Conservation (phyloP, 148 eudicot genomes). For the Fagopyrum esculentum region DNA sequence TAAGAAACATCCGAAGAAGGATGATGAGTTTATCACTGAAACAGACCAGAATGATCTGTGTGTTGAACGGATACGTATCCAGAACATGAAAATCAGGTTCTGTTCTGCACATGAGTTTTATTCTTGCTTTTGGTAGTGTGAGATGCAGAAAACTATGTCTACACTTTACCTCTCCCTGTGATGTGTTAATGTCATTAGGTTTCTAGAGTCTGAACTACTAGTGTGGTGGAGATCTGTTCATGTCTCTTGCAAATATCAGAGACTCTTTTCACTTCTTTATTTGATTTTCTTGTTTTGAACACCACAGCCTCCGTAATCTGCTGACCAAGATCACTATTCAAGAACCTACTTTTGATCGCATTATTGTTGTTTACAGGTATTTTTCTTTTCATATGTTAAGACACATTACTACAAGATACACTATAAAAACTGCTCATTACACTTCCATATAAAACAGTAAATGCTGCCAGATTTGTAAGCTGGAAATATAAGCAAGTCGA, state of each 20-base stretch:
- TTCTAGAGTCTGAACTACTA: background rate
- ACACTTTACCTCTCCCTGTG: background rate
- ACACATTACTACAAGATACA: background rate
- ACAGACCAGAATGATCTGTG: constrained; percentile 29
- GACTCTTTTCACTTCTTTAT: background rate
- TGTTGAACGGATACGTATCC: constrained; percentile 42
- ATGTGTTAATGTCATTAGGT: background rate
- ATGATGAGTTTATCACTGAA: constrained; percentile 40
- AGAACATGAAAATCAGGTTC: constrained; percentile 42
- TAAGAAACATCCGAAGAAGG: constrained; percentile 45
- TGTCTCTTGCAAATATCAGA: background rate
- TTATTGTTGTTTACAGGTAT: constrained; percentile 95
- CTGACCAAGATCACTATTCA: constrained; percentile 74
- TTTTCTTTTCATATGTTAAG: background rate
- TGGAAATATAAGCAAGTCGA: no score
- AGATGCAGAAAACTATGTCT: background rate
- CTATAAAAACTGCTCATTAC: no score
- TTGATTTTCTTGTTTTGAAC: constrained; percentile 10
- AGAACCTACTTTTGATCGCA: constrained; percentile 97
- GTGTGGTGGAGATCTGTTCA: background rate
- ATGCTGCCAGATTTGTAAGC: no score
- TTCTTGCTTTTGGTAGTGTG: background rate
- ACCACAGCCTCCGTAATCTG: constrained; percentile 53
- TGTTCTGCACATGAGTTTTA: background rate
- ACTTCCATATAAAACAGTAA: no score